A percentile compares a stretch with the other conserved stretches of the same genome.
Evolutionary conservation across 106 monocot species (phyloP).

Genomic region (Amphibolis antarctica): DNA sequence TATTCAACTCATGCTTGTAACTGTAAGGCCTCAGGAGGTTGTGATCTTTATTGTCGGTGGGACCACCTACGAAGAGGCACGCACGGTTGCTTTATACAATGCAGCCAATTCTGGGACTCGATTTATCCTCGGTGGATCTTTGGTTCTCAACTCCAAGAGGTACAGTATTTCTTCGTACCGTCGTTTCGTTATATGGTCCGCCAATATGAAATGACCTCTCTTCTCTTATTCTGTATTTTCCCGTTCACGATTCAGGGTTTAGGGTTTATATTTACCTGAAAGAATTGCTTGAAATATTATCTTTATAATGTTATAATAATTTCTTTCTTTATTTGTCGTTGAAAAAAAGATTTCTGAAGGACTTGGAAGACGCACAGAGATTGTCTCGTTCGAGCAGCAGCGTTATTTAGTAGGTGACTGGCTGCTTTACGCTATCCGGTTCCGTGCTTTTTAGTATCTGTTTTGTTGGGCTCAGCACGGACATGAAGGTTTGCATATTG

Average conservation of each 20-base stretch:
- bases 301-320: too few relatives aligned
- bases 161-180: constrained; percentile 5
- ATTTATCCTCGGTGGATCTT: constrained; percentile 84
- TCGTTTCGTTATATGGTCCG: background rate
- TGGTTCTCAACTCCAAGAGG: constrained; percentile 86
- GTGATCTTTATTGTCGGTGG: constrained; percentile 93
- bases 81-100: constrained; percentile 74
- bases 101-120: constrained; percentile 75
- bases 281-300: too few relatives aligned
- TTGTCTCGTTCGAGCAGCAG: constrained; percentile 46
- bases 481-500: too few relatives aligned
- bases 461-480: too few relatives aligned
- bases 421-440: too few relatives aligned
- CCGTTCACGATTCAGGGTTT: background rate
- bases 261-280: background rate
- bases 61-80: constrained; percentile 90
- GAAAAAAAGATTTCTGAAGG: constrained; percentile 63
- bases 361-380: constrained; percentile 83
- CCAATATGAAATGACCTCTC: background rate
- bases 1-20: background rate
- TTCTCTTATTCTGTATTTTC: background rate
- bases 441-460: too few relatives aligned
- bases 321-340: background rate
- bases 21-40: constrained; percentile 74
- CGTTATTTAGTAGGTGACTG: too few relatives aligned